Conservation (phyloP, 257 asterid species). For the Solanum pennellii region DNA sequence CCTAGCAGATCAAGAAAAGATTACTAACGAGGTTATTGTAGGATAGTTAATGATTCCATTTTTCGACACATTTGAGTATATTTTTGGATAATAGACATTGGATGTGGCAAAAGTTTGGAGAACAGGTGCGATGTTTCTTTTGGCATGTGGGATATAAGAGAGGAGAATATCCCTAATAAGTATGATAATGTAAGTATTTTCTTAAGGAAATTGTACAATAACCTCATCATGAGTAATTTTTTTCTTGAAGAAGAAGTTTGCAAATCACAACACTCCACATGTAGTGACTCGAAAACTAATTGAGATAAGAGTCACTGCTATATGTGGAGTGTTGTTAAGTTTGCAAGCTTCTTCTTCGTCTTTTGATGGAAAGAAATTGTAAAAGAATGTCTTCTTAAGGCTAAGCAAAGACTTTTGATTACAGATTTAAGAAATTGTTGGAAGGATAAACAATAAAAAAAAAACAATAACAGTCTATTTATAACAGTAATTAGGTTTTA, state of each 20-base stretch:
- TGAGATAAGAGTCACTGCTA: not conserved
- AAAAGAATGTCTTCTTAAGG: no score
- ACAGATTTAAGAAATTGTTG: no score
- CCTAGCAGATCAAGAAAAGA: constrained; percentile 35
- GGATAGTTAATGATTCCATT: not conserved
- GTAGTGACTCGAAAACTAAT: constrained; percentile 21
- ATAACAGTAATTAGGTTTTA: no score
- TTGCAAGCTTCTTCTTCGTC: not conserved
- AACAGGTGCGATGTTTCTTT: constrained; percentile 13
- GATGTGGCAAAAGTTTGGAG: constrained; percentile 19
- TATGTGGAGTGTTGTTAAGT: not conserved
- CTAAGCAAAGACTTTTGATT: not conserved
- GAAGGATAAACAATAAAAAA: no score
- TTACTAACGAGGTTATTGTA: not conserved
- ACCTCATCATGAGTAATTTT: not conserved
- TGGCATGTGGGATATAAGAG: constrained; percentile 34
- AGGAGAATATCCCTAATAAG: constrained; percentile 11
- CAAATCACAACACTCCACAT: constrained; percentile 6
- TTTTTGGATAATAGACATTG: constrained; percentile 36
- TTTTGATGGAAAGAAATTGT: not conserved
- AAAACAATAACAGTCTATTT: no score
- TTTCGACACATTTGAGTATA: constrained; percentile 12
- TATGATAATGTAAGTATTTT: constrained; percentile 3
- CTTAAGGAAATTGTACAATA: constrained; percentile 13
- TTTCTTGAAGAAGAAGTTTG: constrained; percentile 11